A percentile compares a stretch with the other conserved stretches of the same genome.
Evolutionary conservation across 2,329 filamentous ascomycete genomes (phyloP).

Genomic region (Venturia aucupariae): DNA sequence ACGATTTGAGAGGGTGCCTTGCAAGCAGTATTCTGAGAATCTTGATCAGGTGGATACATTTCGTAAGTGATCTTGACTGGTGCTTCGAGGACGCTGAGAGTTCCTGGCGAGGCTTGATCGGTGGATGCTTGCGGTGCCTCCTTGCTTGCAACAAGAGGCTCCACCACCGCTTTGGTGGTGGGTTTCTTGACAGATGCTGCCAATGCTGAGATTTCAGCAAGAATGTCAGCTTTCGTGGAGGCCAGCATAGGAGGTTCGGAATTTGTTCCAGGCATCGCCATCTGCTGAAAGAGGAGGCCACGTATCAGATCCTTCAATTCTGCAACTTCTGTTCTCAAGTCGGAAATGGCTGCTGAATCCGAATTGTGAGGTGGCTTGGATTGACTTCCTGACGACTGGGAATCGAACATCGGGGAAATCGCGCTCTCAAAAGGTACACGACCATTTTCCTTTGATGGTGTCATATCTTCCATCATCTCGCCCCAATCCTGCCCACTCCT

Average conservation of each 20-base stretch:
- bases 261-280: background rate
- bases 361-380: background rate
- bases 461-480: background rate
- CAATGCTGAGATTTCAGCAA: background rate
- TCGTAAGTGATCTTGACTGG: background rate
- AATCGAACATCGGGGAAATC: background rate
- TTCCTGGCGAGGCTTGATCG: background rate
- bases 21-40: background rate
- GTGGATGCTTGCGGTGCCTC: background rate
- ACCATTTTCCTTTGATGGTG: background rate
- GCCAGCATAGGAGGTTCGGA: background rate
- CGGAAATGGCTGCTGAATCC: conserved; percentile 1
- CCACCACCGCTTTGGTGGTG: background rate
- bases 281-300: conserved; percentile 1
- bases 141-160: background rate
- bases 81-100: background rate
- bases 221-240: background rate
- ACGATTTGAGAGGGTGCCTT: background rate
- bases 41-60: background rate
- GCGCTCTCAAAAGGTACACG: background rate
- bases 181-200: background rate
- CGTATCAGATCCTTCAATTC: conserved; percentile 6
- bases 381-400: background rate
- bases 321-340: background rate
- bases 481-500: background rate